These are phyloP conservation scores for Bruguiera gymnorhiza DNA, from an alignment of 345 rosid species.

Conservation along the genomic window DNA sequence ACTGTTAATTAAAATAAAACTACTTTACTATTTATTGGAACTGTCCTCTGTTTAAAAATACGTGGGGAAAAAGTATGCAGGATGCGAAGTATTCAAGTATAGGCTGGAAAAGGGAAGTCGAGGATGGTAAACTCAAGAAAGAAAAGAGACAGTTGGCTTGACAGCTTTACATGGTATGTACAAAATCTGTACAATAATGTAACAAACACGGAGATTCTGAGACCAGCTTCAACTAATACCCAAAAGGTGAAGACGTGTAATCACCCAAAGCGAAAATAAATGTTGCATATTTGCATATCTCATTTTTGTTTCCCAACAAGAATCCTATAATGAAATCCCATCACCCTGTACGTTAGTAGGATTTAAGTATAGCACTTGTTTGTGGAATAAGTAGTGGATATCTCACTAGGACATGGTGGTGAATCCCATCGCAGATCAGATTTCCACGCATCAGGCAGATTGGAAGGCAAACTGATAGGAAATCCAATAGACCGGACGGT, in stretches of 20 bases:
- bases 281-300: not conserved
- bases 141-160: not conserved
- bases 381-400: slow-evolving; percentile 50
- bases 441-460: slow-evolving; percentile 33
- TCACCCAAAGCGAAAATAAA: not conserved
- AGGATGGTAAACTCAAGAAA: not conserved
- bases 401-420: slow-evolving; percentile 44
- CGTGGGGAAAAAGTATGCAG: too few relatives aligned
- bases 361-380: slow-evolving; percentile 50
- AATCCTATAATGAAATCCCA: slow-evolving; percentile 21
- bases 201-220: slow-evolving; percentile 7
- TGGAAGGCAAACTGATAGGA: slow-evolving; percentile 51
- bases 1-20: too few relatives aligned
- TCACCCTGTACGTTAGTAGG: slow-evolving; percentile 1
- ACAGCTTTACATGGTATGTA: slow-evolving; percentile 6
- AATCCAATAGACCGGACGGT: slow-evolving; percentile 37
- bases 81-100: too few relatives aligned
- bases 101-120: not conserved
- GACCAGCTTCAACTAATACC: slow-evolving; percentile 10
- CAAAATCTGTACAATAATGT: slow-evolving; percentile 29
- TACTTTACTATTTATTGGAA: too few relatives aligned
- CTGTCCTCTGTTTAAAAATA: too few relatives aligned
- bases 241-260: not conserved
- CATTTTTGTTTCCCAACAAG: not conserved
- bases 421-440: slow-evolving; percentile 48